Evolutionary conservation across 345 rosid species (phyloP).

Genomic region (Cardamine occulta): DNA sequence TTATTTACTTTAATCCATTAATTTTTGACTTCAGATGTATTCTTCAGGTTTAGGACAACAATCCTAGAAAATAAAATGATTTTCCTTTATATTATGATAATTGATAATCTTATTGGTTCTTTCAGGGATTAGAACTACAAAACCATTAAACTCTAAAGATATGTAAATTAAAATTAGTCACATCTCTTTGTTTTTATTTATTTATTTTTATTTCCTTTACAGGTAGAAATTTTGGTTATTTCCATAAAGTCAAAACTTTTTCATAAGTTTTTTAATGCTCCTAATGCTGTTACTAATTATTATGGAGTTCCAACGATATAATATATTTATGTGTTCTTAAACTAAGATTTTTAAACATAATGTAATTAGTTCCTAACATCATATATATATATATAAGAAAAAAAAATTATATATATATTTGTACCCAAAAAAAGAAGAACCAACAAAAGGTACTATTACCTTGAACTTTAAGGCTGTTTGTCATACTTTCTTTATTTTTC

Average conservation of each 20-base stretch:
- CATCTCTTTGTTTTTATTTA: constrained; percentile 14
- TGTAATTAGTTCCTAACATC: constrained; percentile 8
- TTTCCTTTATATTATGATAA: neutral
- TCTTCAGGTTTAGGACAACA: constrained; percentile 37
- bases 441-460: constrained; percentile 35
- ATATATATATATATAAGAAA: too few species aligned
- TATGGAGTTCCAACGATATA: neutral
- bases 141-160: neutral
- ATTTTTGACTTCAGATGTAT: neutral
- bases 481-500: constrained; percentile 1
- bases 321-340: neutral
- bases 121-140: neutral
- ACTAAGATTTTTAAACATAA: constrained; percentile 12
- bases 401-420: neutral
- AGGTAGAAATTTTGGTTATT: constrained; percentile 4
- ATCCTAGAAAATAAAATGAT: neutral
- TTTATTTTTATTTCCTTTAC: neutral
- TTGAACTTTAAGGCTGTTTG: constrained; percentile 44
- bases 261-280: neutral
- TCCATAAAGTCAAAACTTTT: constrained; percentile 7
- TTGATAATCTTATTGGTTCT: neutral
- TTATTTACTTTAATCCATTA: neutral
- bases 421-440: neutral
- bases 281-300: constrained; percentile 4
- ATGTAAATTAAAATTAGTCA: constrained; percentile 25